phyloP scores from a whole-genome alignment of 2,329 filamentous ascomycete species.

The Capronia epimyces region DNA sequence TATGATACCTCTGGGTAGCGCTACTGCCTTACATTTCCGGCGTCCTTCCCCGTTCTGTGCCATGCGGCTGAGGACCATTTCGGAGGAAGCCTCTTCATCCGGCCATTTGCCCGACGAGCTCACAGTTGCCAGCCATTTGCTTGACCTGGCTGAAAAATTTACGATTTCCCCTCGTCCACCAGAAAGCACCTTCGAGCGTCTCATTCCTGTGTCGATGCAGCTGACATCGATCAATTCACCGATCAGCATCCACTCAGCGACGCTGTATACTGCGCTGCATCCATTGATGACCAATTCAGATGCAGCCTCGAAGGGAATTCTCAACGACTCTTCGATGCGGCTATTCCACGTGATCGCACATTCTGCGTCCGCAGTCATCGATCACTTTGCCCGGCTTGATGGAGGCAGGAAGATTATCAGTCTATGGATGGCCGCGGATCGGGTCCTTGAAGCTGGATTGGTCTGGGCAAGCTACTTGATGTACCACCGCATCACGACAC shows the following conservation, averaged over 20 bases:
- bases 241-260: slow-evolving; percentile 9
- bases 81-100: neutral
- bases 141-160: neutral
- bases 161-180: neutral
- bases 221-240: neutral
- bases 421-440: slow-evolving; percentile 6
- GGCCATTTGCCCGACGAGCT: slow-evolving; percentile 3
- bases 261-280: slow-evolving; percentile 12
- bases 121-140: neutral
- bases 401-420: neutral
- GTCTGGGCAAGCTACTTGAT: slow-evolving; percentile 3
- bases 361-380: slow-evolving; percentile 11
- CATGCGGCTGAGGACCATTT: neutral
- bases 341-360: slow-evolving; percentile 5
- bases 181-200: slow-evolving; percentile 3
- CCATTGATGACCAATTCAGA: slow-evolving; percentile 5
- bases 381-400: slow-evolving; percentile 4
- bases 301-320: neutral
- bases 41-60: slow-evolving; percentile 6
- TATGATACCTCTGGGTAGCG: neutral
- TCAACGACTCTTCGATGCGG: neutral
- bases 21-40: slow-evolving; percentile 3
- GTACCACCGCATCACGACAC: neutral
- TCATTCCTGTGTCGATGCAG: slow-evolving; percentile 7
- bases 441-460: slow-evolving; percentile 2